phyloP scores from a whole-genome alignment of 768 basidiomycete genomes.

The Pleurotus giganteus region DNA sequence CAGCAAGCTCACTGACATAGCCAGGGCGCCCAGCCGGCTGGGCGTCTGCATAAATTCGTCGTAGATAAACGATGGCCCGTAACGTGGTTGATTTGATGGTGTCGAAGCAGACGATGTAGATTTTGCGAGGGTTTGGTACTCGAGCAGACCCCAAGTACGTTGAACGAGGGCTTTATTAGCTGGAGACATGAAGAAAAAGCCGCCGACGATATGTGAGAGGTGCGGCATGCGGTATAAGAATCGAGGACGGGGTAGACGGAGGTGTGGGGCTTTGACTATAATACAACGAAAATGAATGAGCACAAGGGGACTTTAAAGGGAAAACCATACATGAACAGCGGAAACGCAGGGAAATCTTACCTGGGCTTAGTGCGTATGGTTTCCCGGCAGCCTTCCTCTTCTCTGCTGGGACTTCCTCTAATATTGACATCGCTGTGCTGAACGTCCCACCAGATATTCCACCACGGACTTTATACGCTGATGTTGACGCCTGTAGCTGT shows the following conservation, averaged over 20 bases:
- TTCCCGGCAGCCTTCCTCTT: constrained; percentile 27
- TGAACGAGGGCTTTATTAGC: constrained; percentile 43
- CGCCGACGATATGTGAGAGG: constrained; percentile 30
- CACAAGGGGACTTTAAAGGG: no score
- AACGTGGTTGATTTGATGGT: constrained; percentile 21
- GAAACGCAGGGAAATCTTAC: constrained; percentile 20
- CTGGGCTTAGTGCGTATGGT: constrained; percentile 41
- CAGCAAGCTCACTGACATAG: constrained; percentile 30
- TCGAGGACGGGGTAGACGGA: constrained; percentile 17
- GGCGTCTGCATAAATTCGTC: constrained; percentile 60
- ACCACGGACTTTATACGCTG: constrained; percentile 45
- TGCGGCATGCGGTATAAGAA: constrained; percentile 36
- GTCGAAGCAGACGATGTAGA: background rate
- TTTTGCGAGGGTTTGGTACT: constrained; percentile 23
- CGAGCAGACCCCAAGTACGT: constrained; percentile 44
- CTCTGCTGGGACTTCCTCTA: constrained; percentile 38
- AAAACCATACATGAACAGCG: background rate
- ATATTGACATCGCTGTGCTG: constrained; percentile 30
- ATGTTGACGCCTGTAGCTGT: constrained; percentile 53
- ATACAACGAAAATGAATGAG: no score
- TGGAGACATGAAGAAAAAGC: constrained; percentile 39
- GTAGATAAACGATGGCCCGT: constrained; percentile 76
- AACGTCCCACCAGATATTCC: constrained; percentile 68
- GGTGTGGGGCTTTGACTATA: constrained; percentile 3
- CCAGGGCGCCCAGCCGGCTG: constrained; percentile 37